Conservation (phyloP, 345 rosid species). For the Euphorbia tirucalli region DNA sequence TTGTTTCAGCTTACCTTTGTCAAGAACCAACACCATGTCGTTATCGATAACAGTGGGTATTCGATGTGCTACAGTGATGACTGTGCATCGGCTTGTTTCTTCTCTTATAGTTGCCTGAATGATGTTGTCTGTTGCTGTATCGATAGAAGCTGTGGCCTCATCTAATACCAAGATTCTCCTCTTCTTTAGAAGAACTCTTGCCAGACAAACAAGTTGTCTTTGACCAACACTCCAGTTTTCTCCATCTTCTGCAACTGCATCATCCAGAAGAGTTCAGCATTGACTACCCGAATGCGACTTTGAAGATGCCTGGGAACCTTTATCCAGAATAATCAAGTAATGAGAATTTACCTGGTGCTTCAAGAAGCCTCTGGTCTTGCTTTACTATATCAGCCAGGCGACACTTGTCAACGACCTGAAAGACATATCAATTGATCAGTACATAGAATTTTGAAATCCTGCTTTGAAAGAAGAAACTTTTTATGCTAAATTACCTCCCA, state of each 20-base stretch:
- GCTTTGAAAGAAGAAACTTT: background rate
- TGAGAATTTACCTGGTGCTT: conserved; percentile 45
- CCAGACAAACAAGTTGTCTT: conserved; percentile 84
- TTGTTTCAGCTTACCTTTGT: conserved; percentile 57
- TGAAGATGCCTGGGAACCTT: background rate
- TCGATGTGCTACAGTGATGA: conserved; percentile 84
- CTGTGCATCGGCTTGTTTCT: conserved; percentile 71
- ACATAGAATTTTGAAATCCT: background rate
- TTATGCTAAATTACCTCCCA: conserved; percentile 45
- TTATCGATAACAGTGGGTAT: conserved; percentile 79
- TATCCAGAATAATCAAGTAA: background rate
- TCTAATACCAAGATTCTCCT: conserved; percentile 70
- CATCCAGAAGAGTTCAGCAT: conserved; percentile 13
- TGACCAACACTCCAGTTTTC: conserved; percentile 95
- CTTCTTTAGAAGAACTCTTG: conserved; percentile 67
- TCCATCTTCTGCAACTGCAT: conserved; percentile 79
- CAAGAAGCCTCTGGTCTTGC: conserved; percentile 55
- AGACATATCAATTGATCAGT: background rate
- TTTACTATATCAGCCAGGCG: conserved; percentile 45
- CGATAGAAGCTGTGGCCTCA: conserved; percentile 91
- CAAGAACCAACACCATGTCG: conserved; percentile 81
- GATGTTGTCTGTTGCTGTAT: conserved; percentile 72
- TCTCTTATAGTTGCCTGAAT: conserved; percentile 72
- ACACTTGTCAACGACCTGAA: conserved; percentile 56
- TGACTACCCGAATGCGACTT: background rate